A percentile compares a stretch with the other conserved stretches of the same genome.
phyloP scores from a whole-genome alignment of 768 basidiomycete species.

The Crucibulum laeve region DNA sequence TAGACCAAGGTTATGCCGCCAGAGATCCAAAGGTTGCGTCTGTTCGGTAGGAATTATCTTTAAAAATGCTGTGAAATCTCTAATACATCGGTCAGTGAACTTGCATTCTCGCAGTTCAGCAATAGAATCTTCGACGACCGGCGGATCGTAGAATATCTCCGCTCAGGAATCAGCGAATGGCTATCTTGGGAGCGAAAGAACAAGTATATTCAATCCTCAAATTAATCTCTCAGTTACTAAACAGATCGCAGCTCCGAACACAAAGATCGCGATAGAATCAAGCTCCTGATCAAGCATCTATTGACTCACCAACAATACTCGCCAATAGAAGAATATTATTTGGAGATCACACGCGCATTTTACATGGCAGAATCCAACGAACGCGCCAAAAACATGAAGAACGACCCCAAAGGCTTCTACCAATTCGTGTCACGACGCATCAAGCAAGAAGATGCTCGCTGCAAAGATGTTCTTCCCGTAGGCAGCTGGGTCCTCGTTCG shows the following conservation, averaged over 20 bases:
- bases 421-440: slow-evolving; percentile 38
- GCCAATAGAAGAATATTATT: slow-evolving; percentile 52
- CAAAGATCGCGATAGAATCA: slow-evolving; percentile 35
- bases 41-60: slow-evolving; percentile 37
- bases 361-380: slow-evolving; percentile 48
- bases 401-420: slow-evolving; percentile 52
- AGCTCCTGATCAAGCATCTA: slow-evolving; percentile 52
- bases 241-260: slow-evolving; percentile 32
- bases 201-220: slow-evolving; percentile 27
- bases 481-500: slow-evolving; percentile 46
- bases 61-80: not conserved
- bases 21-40: slow-evolving; percentile 28
- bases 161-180: slow-evolving; percentile 45
- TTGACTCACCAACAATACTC: slow-evolving; percentile 54
- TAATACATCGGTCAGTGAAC: slow-evolving; percentile 33
- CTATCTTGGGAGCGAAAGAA: slow-evolving; percentile 48
- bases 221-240: too few relatives aligned
- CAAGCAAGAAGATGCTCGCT: slow-evolving; percentile 54
- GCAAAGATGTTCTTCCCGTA: slow-evolving; percentile 43
- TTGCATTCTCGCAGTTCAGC: slow-evolving; percentile 55
- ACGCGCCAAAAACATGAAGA: slow-evolving; percentile 29
- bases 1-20: slow-evolving; percentile 64
- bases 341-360: slow-evolving; percentile 45
- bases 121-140: slow-evolving; percentile 46
- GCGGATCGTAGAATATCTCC: slow-evolving; percentile 37